Percentiles rank a stretch among this genome's conserved stretches.
Evolutionary conservation across 2,329 filamentous ascomycete genomes (phyloP).

Genomic region (Claviceps paspali): DNA sequence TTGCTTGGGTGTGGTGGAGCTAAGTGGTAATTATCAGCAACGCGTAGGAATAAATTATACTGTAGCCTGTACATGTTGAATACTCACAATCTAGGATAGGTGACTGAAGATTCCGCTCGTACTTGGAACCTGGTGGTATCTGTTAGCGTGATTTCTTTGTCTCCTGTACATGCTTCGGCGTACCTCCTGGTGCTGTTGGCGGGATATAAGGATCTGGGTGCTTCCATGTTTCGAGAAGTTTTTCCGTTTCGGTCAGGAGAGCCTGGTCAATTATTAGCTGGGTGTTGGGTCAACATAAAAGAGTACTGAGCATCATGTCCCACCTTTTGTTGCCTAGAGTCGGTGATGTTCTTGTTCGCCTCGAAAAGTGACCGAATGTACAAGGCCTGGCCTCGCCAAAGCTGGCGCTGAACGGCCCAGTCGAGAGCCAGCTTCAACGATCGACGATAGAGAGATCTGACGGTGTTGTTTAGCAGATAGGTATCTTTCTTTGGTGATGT

Average conservation of each 20-base stretch:
- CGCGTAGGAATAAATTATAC: no score
- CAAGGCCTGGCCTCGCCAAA: conserved; percentile 91
- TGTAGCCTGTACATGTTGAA: not conserved
- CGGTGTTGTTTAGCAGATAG: not conserved
- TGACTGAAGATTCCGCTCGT: conserved; percentile 77
- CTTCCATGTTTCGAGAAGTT: conserved; percentile 83
- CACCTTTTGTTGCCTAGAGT: conserved; percentile 79
- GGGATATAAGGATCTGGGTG: conserved; percentile 86
- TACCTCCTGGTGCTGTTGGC: conserved; percentile 88
- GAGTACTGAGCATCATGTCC: conserved; percentile 9
- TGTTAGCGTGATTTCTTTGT: conserved; percentile 7
- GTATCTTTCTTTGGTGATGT: not conserved
- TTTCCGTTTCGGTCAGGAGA: conserved; percentile 75
- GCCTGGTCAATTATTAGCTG: conserved; percentile 35
- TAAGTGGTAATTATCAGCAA: conserved; percentile 3
- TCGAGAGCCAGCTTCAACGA: conserved; percentile 86
- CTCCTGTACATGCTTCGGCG: conserved; percentile 11
- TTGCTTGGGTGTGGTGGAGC: conserved; percentile 12
- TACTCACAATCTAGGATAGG: conserved; percentile 68
- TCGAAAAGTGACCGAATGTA: conserved; percentile 95
- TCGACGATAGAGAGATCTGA: conserved; percentile 70
- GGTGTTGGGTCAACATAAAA: not conserved
- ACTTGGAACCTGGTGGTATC: conserved; percentile 62
- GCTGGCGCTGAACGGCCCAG: conserved; percentile 82
- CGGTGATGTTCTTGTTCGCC: conserved; percentile 70